phyloP scores from a whole-genome alignment of 768 basidiomycete species.

The Ephemerocybe angulata region DNA sequence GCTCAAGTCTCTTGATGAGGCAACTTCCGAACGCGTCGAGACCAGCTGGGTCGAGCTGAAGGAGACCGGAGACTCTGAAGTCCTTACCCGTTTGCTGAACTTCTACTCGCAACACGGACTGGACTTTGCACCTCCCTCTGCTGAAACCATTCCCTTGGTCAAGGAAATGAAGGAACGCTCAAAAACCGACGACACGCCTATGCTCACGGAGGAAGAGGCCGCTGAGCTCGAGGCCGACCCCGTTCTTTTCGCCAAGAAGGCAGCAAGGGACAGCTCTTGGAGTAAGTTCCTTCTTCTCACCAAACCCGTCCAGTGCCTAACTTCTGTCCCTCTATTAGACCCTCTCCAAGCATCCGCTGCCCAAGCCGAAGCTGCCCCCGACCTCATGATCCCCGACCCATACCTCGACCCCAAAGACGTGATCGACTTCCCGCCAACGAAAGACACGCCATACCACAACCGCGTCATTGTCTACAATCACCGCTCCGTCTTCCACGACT shows the following conservation, averaged over 20 bases:
- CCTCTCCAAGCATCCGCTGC: constrained; percentile 7
- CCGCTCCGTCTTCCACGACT: constrained; percentile 57
- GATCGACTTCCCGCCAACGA: constrained; percentile 48
- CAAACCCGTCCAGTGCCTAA: too few relatives aligned
- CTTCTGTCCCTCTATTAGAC: not conserved
- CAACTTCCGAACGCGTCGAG: constrained; percentile 5
- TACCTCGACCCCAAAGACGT: constrained; percentile 60
- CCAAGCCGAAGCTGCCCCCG: constrained; percentile 38
- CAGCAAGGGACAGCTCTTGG: not conserved
- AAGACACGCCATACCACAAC: constrained; percentile 53
- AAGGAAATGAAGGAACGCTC: not conserved
- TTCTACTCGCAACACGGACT: constrained; percentile 9
- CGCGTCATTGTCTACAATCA: constrained; percentile 68
- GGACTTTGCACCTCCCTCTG: constrained; percentile 5
- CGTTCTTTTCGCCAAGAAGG: not conserved
- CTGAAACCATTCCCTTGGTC: not conserved
- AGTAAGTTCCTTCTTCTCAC: not conserved
- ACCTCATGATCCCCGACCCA: constrained; percentile 62
- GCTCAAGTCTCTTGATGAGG: not conserved
- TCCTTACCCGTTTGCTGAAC: constrained; percentile 3
- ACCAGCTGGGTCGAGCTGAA: constrained; percentile 1
- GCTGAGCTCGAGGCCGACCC: not conserved
- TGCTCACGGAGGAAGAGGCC: constrained; percentile 1
- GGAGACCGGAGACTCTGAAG: not conserved
- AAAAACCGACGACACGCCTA: constrained; percentile 3